Evolutionary conservation across 805 yeast species (phyloP).

Genomic region (Blastobotrys terrestris): DNA sequence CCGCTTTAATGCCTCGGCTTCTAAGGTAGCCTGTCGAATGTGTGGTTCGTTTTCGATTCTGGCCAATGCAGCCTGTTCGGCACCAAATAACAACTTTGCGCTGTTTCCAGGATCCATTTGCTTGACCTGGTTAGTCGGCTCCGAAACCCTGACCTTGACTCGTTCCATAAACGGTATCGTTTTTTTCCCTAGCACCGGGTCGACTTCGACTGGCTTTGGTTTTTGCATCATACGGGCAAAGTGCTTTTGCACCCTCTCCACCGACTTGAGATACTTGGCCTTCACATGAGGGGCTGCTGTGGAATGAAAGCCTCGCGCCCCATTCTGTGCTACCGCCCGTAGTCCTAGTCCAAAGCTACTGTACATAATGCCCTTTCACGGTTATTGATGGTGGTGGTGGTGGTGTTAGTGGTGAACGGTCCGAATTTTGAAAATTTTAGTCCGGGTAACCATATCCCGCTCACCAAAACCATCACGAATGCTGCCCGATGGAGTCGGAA

Average conservation of each 20-base stretch:
- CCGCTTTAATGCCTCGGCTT: conserved; percentile 49
- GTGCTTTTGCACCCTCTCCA: conserved; percentile 24
- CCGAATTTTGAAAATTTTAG: background rate
- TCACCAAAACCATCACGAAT: background rate
- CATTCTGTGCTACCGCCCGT: background rate
- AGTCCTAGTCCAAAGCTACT: background rate
- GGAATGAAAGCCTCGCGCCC: conserved; percentile 5
- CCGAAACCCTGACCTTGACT: conserved; percentile 57
- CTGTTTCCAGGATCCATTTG: conserved; percentile 59
- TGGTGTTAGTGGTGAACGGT: background rate
- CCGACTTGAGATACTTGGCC: conserved; percentile 14
- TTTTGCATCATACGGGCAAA: conserved; percentile 23
- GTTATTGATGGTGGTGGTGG: background rate
- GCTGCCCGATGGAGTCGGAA: too few relatives aligned
- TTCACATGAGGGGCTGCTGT: conserved; percentile 6
- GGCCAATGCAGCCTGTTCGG: conserved; percentile 52
- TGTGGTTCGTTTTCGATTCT: conserved; percentile 15
- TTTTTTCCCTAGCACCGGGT: conserved; percentile 78
- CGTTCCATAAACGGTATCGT: conserved; percentile 63
- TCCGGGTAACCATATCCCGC: background rate
- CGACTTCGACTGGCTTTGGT: conserved; percentile 40
- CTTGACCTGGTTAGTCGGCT: conserved; percentile 56
- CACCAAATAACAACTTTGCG: conserved; percentile 71
- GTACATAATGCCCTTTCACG: too few relatives aligned
- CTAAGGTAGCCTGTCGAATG: conserved; percentile 23